These are phyloP conservation scores for Endoconidiophora laricicola DNA, from an alignment of 2,329 filamentous ascomycete genomes.

Conservation along the genomic window DNA sequence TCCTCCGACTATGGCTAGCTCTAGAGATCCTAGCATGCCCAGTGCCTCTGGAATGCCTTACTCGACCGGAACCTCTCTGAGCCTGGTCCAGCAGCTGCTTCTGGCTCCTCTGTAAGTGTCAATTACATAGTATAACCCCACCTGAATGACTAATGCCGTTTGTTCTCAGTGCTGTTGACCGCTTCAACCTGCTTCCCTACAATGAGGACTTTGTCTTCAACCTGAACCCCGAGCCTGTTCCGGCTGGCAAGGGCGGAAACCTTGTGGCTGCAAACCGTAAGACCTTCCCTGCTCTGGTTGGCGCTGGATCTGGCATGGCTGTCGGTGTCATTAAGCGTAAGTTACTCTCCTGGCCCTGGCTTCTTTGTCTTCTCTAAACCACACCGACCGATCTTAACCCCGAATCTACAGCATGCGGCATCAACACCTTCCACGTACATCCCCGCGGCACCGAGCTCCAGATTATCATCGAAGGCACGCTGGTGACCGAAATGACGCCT, in stretches of 20 bases:
- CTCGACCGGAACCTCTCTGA: slow-evolving; percentile 13
- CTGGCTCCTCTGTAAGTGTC: slow-evolving; percentile 12
- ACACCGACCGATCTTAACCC: not conserved
- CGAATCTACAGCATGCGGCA: slow-evolving; percentile 27
- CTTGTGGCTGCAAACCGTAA: slow-evolving; percentile 36
- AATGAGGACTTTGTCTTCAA: slow-evolving; percentile 28
- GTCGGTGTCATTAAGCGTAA: slow-evolving; percentile 31
- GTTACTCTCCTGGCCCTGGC: slow-evolving; percentile 5
- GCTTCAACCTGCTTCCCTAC: slow-evolving; percentile 23
- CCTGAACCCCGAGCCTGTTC: slow-evolving; percentile 28
- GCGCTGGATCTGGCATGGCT: slow-evolving; percentile 33
- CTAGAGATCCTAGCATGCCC: slow-evolving; percentile 16
- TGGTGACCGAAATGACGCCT: slow-evolving; percentile 35
- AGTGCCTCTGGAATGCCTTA: not conserved
- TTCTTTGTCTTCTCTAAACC: slow-evolving; percentile 5
- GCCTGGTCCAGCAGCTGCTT: slow-evolving; percentile 17
- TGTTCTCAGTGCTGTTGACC: slow-evolving; percentile 21
- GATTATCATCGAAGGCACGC: slow-evolving; percentile 30
- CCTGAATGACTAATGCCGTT: slow-evolving; percentile 1
- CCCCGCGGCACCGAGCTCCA: slow-evolving; percentile 37
- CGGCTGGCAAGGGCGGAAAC: slow-evolving; percentile 25
- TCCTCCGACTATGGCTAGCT: slow-evolving; percentile 1
- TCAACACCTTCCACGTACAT: slow-evolving; percentile 41
- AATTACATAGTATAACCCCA: not conserved
- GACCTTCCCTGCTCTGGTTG: slow-evolving; percentile 39